Evolutionary conservation across 164 flowering plant genomes (phyloP), one percentile per base, ranked within the genome.

Genomic region (Akebia trifoliata): DNA sequence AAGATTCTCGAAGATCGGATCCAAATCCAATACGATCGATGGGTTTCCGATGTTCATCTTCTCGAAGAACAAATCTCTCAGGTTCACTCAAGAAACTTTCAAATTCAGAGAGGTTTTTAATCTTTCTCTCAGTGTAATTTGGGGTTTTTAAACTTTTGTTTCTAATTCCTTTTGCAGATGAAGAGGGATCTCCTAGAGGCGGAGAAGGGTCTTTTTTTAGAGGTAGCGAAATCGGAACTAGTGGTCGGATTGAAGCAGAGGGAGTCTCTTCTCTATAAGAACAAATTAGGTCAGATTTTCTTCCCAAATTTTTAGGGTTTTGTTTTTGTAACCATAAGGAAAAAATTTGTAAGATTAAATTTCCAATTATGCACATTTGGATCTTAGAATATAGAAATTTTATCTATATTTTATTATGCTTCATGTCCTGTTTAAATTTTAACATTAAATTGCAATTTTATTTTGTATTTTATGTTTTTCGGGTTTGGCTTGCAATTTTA

Each of bases 171-270:
- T 53, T 49, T 60, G 71, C 56, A 86, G 96, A 69, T 81, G 78
- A 69, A 77, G 46, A 61, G 50, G 36, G 67, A 64, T 20, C 42
- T 76, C 28, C 9, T 8, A 5, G 45, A 63, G 17, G 67, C 67
- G 59, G 74, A 74, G 24, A 64, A 73, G 82, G 65, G 15, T 12
- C 38, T 55, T 10, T 30, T 31, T 34, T 51, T 84, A 31, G 78
- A 78, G 44, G 66, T 68, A 1, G 61, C 71, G 0, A 82, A 81
- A 65, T 51, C 70, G 1, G 77, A 82, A 31, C 47, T 79, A 43
- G 4, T 74, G 43, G 30, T 73, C 21, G 82, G 85, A 20, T 63
- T 77, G 62, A 81, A 73, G 75, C 68, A 66, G 35, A 70, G 80
- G 50, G 83, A 84, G 47, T 62, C 74, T 50, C 61, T 48, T 20